A percentile compares a stretch with the other conserved stretches of the same genome.
These are phyloP conservation scores for Trichomonas tenax DNA, from an alignment of 208 protist species.

Conservation along the genomic window DNA sequence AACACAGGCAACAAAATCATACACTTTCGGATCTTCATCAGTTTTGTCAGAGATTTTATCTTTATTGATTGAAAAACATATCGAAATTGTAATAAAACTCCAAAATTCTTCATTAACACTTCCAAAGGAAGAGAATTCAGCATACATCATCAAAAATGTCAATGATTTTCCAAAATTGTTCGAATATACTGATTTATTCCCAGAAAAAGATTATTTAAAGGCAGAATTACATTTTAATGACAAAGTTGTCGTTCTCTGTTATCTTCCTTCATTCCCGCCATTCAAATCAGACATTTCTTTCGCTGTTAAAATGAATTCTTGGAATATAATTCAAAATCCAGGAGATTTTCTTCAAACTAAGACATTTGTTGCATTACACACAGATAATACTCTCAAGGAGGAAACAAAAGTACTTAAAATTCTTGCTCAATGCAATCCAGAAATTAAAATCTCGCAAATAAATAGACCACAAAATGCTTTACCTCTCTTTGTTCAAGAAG, in stretches of 20 bases:
- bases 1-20: not conserved
- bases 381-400: not conserved
- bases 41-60: not conserved
- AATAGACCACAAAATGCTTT: not conserved
- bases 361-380: not conserved
- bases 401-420: not conserved
- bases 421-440: not conserved
- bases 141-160: not conserved
- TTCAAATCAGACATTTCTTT: not conserved
- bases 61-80: not conserved
- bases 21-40: not conserved
- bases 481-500: not conserved
- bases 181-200: not conserved
- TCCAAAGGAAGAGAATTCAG: not conserved
- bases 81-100: not conserved
- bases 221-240: not conserved
- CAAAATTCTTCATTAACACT: not conserved
- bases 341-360: not conserved
- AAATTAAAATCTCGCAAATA: not conserved
- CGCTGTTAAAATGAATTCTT: not conserved
- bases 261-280: not conserved
- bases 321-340: not conserved
- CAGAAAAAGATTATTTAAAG: not conserved
- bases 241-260: not conserved
- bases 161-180: not conserved